These are phyloP conservation scores for Trichoderma reesei DNA, from an alignment of 495 filamentous ascomycete genomes.

Conservation along the genomic window DNA sequence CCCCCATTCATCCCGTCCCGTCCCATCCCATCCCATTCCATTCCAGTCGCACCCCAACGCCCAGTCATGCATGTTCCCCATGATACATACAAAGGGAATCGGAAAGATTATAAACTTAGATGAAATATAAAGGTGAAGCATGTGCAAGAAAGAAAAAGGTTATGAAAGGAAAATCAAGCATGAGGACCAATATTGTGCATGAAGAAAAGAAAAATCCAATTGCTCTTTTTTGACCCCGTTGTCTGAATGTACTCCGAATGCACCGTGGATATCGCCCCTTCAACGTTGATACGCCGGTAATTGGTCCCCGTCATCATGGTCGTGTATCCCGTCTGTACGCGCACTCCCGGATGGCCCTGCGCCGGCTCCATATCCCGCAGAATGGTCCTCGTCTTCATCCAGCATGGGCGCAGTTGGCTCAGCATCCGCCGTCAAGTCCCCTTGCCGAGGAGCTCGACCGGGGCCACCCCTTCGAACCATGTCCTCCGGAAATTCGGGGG, in stretches of 20 bases:
- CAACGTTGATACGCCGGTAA: slow-evolving; percentile 37
- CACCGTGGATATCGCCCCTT: slow-evolving; percentile 1
- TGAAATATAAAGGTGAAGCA: too few species aligned
- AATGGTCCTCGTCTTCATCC: slow-evolving; percentile 49
- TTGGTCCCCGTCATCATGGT: slow-evolving; percentile 21
- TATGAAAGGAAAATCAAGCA: neutral
- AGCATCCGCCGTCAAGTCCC: slow-evolving; percentile 15
- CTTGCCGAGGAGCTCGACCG: slow-evolving; percentile 12
- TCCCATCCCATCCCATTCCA: too few species aligned
- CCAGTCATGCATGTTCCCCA: too few species aligned
- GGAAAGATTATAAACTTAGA: too few species aligned
- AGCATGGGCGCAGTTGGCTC: slow-evolving; percentile 59
- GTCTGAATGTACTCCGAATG: neutral
- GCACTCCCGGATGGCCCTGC: slow-evolving; percentile 14
- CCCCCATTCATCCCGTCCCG: too few species aligned
- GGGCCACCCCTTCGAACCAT: slow-evolving; percentile 14
- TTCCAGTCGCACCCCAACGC: too few species aligned
- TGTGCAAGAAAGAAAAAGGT: neutral
- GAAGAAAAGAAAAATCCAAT: too few species aligned
- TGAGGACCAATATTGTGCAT: too few species aligned
- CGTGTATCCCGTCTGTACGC: neutral
- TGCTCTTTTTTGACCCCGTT: neutral
- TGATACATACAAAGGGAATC: too few species aligned
- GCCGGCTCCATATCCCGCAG: slow-evolving; percentile 18
- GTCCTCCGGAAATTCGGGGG: slow-evolving; percentile 42